These are phyloP conservation scores for Chaetomium sp. DNA, from an alignment of 2,329 filamentous ascomycete species.

Conservation along the genomic window DNA sequence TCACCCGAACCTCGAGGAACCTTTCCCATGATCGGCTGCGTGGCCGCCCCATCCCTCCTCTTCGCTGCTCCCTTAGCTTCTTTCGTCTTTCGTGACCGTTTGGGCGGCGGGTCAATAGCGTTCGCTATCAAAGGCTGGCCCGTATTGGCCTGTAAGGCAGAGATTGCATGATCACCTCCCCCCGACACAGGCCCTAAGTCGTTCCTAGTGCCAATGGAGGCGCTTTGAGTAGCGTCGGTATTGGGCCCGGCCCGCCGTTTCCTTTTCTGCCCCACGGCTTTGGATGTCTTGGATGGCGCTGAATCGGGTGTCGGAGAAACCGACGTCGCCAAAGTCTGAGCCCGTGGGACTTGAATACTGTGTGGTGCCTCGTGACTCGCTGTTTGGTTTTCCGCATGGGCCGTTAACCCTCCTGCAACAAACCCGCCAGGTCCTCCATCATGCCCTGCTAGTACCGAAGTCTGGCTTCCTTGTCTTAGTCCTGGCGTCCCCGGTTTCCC, in stretches of 20 bases:
- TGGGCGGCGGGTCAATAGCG: slow-evolving; percentile 27
- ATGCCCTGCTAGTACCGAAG: not conserved
- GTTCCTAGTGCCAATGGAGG: not conserved
- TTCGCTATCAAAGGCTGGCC: not conserved
- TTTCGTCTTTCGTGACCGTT: slow-evolving; percentile 34
- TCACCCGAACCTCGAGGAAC: not conserved
- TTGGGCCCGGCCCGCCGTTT: slow-evolving; percentile 26
- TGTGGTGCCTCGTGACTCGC: slow-evolving; percentile 1
- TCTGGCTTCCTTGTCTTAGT: not conserved
- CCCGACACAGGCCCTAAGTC: slow-evolving; percentile 1
- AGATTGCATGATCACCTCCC: slow-evolving; percentile 8
- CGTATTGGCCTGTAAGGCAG: slow-evolving; percentile 7
- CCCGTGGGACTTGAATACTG: not conserved
- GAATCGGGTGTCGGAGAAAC: slow-evolving; percentile 10
- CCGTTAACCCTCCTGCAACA: slow-evolving; percentile 1
- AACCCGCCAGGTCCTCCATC: not conserved
- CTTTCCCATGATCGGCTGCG: not conserved
- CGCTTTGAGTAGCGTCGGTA: slow-evolving; percentile 2
- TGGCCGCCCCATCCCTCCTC: slow-evolving; percentile 13
- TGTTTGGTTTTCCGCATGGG: not conserved
- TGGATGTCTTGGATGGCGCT: slow-evolving; percentile 6
- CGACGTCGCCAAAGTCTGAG: slow-evolving; percentile 7
- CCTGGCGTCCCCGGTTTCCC: slow-evolving; percentile 27
- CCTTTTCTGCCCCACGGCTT: slow-evolving; percentile 24
- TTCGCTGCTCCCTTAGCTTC: slow-evolving; percentile 23